Percentiles rank a stretch among this genome's conserved stretches.
phyloP scores from a whole-genome alignment of 2,329 filamentous ascomycete species.

The Arthrocladium fulminans region DNA sequence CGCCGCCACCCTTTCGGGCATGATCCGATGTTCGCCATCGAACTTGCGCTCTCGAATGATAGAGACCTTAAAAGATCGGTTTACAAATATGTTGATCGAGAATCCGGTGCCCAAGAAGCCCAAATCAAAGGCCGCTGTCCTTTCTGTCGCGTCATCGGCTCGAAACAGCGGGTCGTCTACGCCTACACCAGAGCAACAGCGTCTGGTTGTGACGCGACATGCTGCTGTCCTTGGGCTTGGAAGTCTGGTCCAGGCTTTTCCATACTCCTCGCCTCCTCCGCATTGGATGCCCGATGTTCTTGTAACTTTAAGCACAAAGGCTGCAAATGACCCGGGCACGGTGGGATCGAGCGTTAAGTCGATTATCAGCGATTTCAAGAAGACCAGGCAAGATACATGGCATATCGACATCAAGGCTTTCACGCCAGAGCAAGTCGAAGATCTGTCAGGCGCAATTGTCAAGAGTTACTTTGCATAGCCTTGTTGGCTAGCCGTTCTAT shows the following conservation, averaged over 20 bases:
- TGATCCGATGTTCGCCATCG: conserved; percentile 91
- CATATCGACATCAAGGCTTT: conserved; percentile 94
- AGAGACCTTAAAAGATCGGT: conserved; percentile 63
- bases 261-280: conserved; percentile 86
- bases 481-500: no score
- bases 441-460: conserved; percentile 92
- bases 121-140: conserved; percentile 27
- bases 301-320: conserved; percentile 71
- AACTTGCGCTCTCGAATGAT: conserved; percentile 72
- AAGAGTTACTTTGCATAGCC: conserved; percentile 87
- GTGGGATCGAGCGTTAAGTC: conserved; percentile 94
- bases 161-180: conserved; percentile 39
- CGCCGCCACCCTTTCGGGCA: conserved; percentile 85
- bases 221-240: conserved; percentile 87
- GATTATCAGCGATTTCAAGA: conserved; percentile 95
- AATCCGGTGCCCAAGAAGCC: conserved; percentile 77
- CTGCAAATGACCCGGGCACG: conserved; percentile 79
- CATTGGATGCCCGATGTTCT: conserved; percentile 89
- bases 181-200: conserved; percentile 50
- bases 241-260: conserved; percentile 87
- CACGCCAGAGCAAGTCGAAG: conserved; percentile 83
- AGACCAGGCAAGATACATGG: conserved; percentile 98
- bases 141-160: conserved; percentile 30
- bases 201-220: conserved; percentile 72
- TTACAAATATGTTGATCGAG: conserved; percentile 64